Percentiles rank a stretch among this genome's conserved stretches.
Conservation (phyloP, 805 yeast genomes). For the Lipomyces sp. region DNA sequence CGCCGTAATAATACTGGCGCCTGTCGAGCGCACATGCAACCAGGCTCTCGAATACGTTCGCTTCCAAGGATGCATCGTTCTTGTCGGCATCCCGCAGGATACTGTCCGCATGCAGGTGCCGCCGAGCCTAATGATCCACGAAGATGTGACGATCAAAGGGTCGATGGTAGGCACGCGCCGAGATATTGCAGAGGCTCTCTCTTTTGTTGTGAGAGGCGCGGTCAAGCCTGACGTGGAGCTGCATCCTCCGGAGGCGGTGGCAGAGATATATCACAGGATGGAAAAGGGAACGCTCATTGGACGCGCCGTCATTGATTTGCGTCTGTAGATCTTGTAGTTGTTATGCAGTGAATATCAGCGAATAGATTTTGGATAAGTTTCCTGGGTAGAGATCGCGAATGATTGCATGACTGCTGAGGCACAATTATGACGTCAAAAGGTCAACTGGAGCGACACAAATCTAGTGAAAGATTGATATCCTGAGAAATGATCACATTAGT, state of each 20-base stretch:
- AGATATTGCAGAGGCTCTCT: constrained; percentile 32
- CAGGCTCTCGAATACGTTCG: constrained; percentile 27
- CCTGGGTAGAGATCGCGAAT: too few relatives aligned
- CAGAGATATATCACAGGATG: constrained; percentile 26
- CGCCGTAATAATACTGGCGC: constrained; percentile 30
- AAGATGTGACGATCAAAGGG: constrained; percentile 27
- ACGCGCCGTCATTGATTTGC: constrained; percentile 30
- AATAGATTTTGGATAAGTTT: too few relatives aligned
- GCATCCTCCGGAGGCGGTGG: constrained; percentile 14
- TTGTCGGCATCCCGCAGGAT: constrained; percentile 30
- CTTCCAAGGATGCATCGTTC: constrained; percentile 29
- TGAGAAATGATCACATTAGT: constrained; percentile 49
- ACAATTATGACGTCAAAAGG: too few relatives aligned
- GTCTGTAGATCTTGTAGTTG: too few relatives aligned
- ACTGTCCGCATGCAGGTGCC: constrained; percentile 19
- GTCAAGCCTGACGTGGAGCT: constrained; percentile 27
- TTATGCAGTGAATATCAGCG: too few relatives aligned
- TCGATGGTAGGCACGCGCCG: constrained; percentile 32
- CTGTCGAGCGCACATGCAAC: constrained; percentile 43
- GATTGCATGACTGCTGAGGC: too few relatives aligned
- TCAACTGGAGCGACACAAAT: too few relatives aligned
- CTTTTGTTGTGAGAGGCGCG: constrained; percentile 28
- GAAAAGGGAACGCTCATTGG: constrained; percentile 28
- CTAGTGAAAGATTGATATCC: too few relatives aligned
- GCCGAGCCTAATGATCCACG: constrained; percentile 23